phyloP scores from a whole-genome alignment of 1,139 yeast genomes.

The Hansenula sp. region DNA sequence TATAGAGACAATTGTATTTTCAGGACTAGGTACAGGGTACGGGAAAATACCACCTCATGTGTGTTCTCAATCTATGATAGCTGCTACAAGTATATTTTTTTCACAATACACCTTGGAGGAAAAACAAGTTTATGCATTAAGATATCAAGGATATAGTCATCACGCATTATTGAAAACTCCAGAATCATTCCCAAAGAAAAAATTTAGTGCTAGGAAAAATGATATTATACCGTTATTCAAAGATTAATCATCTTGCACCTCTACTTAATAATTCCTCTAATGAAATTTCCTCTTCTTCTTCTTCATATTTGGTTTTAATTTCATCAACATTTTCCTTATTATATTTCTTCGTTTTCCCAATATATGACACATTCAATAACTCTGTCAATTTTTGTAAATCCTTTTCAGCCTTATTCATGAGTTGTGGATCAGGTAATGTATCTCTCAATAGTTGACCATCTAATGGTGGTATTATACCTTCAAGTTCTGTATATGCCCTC shows the following conservation, averaged over 20 bases:
- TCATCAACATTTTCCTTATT: slow-evolving; percentile 9
- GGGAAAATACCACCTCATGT: slow-evolving; percentile 36
- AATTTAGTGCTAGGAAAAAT: neutral
- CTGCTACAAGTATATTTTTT: neutral
- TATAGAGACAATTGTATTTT: slow-evolving; percentile 33
- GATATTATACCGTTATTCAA: neutral
- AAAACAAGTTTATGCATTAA: neutral
- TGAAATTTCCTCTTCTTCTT: slow-evolving; percentile 14
- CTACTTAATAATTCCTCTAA: slow-evolving; percentile 15
- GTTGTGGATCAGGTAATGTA: slow-evolving; percentile 11
- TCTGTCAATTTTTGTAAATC: slow-evolving; percentile 18
- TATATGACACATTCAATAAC: slow-evolving; percentile 13
- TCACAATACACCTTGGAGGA: neutral
- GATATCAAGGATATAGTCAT: neutral
- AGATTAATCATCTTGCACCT: neutral
- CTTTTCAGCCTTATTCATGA: slow-evolving; percentile 11
- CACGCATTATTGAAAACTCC: neutral
- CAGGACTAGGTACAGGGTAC: slow-evolving; percentile 50
- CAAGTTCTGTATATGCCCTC: slow-evolving; percentile 9
- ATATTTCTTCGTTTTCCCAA: slow-evolving; percentile 13
- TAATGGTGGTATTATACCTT: slow-evolving; percentile 15
- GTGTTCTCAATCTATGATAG: slow-evolving; percentile 29
- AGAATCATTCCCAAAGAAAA: neutral
- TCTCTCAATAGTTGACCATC: slow-evolving; percentile 8
- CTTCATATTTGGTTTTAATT: slow-evolving; percentile 2